Conservation (phyloP, 352 stramenopile genomes). For the Pythium angustatum region DNA sequence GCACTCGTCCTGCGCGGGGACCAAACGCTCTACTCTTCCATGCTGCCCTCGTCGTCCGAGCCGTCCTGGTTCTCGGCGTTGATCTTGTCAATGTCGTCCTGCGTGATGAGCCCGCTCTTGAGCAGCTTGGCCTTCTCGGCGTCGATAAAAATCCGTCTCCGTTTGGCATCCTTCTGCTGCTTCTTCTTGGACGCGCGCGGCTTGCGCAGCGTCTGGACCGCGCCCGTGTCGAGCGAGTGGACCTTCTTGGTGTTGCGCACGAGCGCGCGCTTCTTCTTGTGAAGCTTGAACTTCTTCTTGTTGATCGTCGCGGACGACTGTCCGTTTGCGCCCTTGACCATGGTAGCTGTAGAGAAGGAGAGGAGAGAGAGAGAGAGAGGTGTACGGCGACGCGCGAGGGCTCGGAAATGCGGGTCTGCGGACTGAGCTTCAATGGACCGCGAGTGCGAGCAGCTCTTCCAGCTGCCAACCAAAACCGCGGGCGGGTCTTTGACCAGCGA, state of each 20-base stretch:
- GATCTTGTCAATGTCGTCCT: constrained; percentile 85
- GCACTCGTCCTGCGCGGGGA: not conserved
- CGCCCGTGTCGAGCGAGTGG: constrained; percentile 52
- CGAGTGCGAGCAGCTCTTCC: constrained; percentile 17
- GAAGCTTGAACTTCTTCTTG: constrained; percentile 88
- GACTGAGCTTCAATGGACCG: not conserved
- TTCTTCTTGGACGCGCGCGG: constrained; percentile 84
- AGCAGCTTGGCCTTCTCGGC: constrained; percentile 78
- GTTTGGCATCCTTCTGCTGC: constrained; percentile 81
- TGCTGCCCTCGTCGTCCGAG: constrained; percentile 37
- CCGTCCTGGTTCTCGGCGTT: constrained; percentile 48
- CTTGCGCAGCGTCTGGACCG: constrained; percentile 60
- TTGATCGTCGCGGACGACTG: constrained; percentile 79
- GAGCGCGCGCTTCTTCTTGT: constrained; percentile 81
- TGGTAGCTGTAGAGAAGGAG: not conserved
- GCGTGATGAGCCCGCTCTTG: constrained; percentile 73
- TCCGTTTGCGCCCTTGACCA: constrained; percentile 50
- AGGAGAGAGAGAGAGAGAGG: not conserved
- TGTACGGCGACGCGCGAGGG: not conserved
- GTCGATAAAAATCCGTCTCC: constrained; percentile 66
- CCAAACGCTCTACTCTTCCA: constrained; percentile 47
- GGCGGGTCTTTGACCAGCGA: constrained; percentile 27
- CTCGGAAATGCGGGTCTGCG: constrained; percentile 12
- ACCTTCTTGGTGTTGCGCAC: constrained; percentile 85
- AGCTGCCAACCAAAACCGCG: constrained; percentile 31